A percentile compares a stretch with the other conserved stretches of the same genome.
Conservation (phyloP, 108 stramenopile genomes). For the Skeletonema potamos region DNA sequence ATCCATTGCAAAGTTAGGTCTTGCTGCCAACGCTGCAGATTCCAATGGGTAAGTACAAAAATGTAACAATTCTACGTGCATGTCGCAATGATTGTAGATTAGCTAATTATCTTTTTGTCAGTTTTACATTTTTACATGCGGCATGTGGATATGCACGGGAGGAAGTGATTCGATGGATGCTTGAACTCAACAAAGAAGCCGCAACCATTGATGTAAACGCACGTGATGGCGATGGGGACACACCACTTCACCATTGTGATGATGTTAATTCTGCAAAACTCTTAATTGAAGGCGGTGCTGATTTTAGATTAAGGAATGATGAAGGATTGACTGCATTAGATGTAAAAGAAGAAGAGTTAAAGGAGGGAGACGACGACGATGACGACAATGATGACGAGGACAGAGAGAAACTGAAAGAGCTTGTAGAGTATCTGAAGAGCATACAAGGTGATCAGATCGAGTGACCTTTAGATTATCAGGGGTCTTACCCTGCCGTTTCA, state of each 20-base stretch:
- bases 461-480: background rate
- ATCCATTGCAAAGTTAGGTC: slow-evolving; percentile 31
- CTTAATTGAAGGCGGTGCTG: slow-evolving; percentile 47
- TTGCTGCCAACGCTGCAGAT: slow-evolving; percentile 44
- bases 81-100: background rate
- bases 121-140: background rate
- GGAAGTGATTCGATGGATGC: slow-evolving; percentile 45
- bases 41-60: slow-evolving; percentile 26
- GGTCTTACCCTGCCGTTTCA: background rate
- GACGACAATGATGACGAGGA: slow-evolving; percentile 49
- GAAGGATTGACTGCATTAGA: slow-evolving; percentile 45
- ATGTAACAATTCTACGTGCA: slow-evolving; percentile 36
- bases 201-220: slow-evolving; percentile 43
- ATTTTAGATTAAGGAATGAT: slow-evolving; percentile 27
- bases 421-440: slow-evolving; percentile 36
- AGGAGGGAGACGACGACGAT: slow-evolving; percentile 42
- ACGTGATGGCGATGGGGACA: slow-evolving; percentile 55
- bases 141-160: slow-evolving; percentile 39
- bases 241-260: slow-evolving; percentile 59
- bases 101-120: background rate
- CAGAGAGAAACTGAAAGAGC: slow-evolving; percentile 38
- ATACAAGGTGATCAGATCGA: background rate
- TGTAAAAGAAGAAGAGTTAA: slow-evolving; percentile 40
- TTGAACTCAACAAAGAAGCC: slow-evolving; percentile 22
- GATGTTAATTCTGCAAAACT: slow-evolving; percentile 44